Conservation (phyloP, 192 early-diverging fungal species). For the Paraglomus brasilianum region DNA sequence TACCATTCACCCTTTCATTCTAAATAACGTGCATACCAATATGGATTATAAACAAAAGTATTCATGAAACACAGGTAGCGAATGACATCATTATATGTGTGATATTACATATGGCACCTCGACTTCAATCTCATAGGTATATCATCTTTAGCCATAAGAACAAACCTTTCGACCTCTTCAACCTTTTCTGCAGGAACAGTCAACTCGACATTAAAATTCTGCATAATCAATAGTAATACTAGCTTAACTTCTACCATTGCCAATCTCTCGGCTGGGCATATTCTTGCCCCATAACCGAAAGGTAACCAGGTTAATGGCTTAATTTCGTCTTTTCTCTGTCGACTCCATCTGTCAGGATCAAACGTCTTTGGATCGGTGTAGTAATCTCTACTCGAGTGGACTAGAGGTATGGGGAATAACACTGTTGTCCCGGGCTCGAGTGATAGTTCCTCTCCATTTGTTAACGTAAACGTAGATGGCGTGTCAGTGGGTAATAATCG, state of each 20-base stretch:
- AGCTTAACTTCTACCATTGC: constrained; percentile 14
- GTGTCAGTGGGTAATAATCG: background rate
- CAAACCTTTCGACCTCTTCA: constrained; percentile 7
- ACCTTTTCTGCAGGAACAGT: background rate
- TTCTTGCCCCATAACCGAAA: constrained; percentile 15
- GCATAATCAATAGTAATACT: background rate
- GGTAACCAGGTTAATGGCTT: constrained; percentile 8
- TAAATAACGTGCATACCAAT: no score
- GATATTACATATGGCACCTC: background rate
- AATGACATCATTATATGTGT: background rate
- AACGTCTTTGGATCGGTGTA: background rate
- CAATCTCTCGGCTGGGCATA: constrained; percentile 4
- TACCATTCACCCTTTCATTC: no score
- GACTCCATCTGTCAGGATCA: constrained; percentile 3
- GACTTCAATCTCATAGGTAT: background rate
- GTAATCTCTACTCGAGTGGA: background rate
- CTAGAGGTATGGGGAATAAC: constrained; percentile 8
- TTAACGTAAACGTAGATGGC: background rate
- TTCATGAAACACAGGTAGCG: background rate
- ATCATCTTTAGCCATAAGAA: constrained; percentile 19
- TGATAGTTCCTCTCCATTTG: background rate
- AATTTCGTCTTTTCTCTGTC: background rate
- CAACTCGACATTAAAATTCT: constrained; percentile 12
- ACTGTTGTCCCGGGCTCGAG: background rate
- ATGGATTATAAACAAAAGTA: no score